Evolutionary conservation across 169 alveolate genomes (phyloP), one percentile per base, ranked within the genome.

Genomic region (Eimeria zaria): DNA sequence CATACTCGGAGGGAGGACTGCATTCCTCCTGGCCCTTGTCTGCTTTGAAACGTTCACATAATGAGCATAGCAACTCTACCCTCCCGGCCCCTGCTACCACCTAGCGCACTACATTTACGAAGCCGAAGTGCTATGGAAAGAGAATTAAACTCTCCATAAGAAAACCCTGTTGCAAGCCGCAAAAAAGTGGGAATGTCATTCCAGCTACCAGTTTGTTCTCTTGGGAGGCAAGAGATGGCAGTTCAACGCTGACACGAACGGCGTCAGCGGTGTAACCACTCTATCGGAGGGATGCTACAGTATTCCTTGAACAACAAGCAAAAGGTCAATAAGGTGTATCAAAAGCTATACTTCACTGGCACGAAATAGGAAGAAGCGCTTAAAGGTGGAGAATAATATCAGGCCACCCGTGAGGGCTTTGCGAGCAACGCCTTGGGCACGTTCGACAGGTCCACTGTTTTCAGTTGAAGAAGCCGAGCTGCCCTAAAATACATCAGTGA

Each of bases 381-480:
- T 53, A 30, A 55, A 51, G n/a, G 58, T 7, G 33, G 73, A 53
- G 18, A 11, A 27, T 41, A 48, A 33, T 11, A 55, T 85, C 80
- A 85, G 36, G 93, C 93, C 81, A 39, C 62, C 33, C 93, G 71
- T 20, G 80, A 41, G 9, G 64, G 93, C 48, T 81, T 85, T 41
- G 93, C 76, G 27, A 85, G 93, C 53, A 85, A 48, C 44, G 93
- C 93, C 20, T 85, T 85, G 64, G 93, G 93, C 18, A 85, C 93
- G 60, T 85, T 85, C 58, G 93, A 69, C 14, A 85, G 76, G 62
- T 85, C 93, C 39, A 85, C 93, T 44, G 93, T 85, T 33, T 85
- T 85, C 80, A 85, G 93, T 62, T 85, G 78, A 33, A 85, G 58
- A 36, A 85, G 93, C 51, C 93, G 93, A 85, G 93, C 93, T 30